phyloP scores from a whole-genome alignment of 306 rosid species.

The Quercus engelmannii region DNA sequence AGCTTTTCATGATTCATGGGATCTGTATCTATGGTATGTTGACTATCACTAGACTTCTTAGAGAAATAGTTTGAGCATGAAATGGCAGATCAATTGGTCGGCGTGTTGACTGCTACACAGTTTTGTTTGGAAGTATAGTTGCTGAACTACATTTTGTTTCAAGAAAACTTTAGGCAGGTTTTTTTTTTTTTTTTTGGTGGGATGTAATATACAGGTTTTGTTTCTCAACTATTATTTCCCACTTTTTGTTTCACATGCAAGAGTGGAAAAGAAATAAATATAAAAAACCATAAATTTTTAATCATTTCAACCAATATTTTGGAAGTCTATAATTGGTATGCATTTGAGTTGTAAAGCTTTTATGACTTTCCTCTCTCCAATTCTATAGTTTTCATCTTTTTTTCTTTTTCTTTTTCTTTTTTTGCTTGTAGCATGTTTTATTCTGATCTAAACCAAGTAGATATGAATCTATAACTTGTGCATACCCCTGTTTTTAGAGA shows the following conservation, averaged over 20 bases:
- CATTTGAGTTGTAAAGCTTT: neutral
- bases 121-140: neutral
- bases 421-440: neutral
- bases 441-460: neutral
- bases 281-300: too few species aligned
- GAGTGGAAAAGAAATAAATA: too few species aligned
- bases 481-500: too few species aligned
- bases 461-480: neutral
- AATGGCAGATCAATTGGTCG: neutral
- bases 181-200: neutral
- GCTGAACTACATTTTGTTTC: neutral
- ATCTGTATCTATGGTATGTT: slow-evolving; percentile 19
- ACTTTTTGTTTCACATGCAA: too few species aligned
- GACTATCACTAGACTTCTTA: neutral
- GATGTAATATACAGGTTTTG: too few species aligned
- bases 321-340: neutral
- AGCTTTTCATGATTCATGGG: slow-evolving; percentile 29
- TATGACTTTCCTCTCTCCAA: neutral
- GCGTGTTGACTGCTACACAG: neutral
- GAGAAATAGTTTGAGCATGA: neutral
- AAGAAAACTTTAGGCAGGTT: neutral
- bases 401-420: neutral
- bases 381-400: neutral
- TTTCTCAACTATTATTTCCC: too few species aligned
- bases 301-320: too few species aligned